phyloP scores from a whole-genome alignment of 305 asterid species.

The Solanum hybrid region DNA sequence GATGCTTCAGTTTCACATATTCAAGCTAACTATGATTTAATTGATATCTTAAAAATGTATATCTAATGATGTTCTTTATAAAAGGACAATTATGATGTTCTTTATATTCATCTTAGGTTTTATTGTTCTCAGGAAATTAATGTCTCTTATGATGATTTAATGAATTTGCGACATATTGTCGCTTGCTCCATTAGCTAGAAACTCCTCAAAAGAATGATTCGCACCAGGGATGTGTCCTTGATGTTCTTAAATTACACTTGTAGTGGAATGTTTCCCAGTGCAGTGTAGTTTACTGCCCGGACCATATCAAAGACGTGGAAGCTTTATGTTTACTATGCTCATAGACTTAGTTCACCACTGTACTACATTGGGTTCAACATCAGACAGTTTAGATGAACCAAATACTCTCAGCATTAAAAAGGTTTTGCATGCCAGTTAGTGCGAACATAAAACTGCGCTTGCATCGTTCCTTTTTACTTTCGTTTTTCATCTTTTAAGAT shows the following conservation, averaged over 20 bases:
- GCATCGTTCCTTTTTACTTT: not conserved
- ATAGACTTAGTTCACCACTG: not conserved
- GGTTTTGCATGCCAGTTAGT: not conserved
- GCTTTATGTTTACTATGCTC: not conserved
- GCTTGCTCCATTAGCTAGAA: not conserved
- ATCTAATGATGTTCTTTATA: not conserved
- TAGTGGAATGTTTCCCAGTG: not conserved
- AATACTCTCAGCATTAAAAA: not conserved
- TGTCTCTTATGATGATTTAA: too few species aligned
- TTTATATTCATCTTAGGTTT: not conserved
- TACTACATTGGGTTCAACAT: too few species aligned
- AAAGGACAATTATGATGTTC: not conserved
- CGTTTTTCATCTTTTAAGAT: not conserved
- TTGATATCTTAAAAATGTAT: too few species aligned
- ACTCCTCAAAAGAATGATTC: not conserved
- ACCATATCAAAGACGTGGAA: not conserved
- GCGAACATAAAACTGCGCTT: not conserved
- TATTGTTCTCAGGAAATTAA: not conserved
- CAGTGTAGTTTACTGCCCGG: not conserved
- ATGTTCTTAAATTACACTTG: not conserved
- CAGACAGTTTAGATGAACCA: not conserved
- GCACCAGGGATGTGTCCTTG: not conserved
- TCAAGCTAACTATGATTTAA: not conserved
- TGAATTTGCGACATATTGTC: not conserved
- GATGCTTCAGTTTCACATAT: not conserved